Evolutionary conservation across 73 alveolate genomes (phyloP).

Genomic region (Paramecium sexaurelia): DNA sequence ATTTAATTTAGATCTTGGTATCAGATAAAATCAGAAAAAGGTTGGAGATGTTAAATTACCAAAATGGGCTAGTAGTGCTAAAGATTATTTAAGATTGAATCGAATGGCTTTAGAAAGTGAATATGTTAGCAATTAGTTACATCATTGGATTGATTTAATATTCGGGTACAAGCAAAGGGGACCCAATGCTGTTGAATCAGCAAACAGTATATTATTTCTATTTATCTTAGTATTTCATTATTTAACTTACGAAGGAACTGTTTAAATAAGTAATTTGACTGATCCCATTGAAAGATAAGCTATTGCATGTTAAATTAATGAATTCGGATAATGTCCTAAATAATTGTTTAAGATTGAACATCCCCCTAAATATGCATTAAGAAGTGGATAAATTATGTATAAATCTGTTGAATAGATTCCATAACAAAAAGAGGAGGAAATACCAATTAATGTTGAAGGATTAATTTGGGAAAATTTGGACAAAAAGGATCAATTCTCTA

Average conservation of each 20-base stretch:
- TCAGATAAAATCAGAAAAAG: conserved; percentile 90
- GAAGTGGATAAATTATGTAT: neutral
- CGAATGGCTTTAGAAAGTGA: conserved; percentile 89
- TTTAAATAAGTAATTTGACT: conserved; percentile 77
- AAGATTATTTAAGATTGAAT: conserved; percentile 72
- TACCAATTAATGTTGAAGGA: neutral
- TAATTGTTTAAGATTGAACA: conserved; percentile 93
- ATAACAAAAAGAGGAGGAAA: neutral
- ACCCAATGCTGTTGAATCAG: conserved; percentile 80
- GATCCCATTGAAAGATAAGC: conserved; percentile 90
- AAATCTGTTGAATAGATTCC: neutral
- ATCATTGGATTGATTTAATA: conserved; percentile 97
- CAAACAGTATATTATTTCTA: conserved; percentile 68
- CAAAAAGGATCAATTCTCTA: conserved; percentile 35
- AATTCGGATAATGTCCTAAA: conserved; percentile 98
- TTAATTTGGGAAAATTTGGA: conserved; percentile 50
- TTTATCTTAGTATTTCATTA: conserved; percentile 90
- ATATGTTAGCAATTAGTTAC: conserved; percentile 83
- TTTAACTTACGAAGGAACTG: conserved; percentile 91
- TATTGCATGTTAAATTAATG: conserved; percentile 91
- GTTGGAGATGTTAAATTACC: conserved; percentile 93
- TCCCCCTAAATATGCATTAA: conserved; percentile 82
- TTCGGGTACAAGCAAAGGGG: conserved; percentile 97
- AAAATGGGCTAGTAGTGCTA: conserved; percentile 83
- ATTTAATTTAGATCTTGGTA: conserved; percentile 87